Evolutionary conservation across 108 stramenopile genomes (phyloP), one percentile per base, ranked within the genome.

Genomic region (Nitzschia sp.): DNA sequence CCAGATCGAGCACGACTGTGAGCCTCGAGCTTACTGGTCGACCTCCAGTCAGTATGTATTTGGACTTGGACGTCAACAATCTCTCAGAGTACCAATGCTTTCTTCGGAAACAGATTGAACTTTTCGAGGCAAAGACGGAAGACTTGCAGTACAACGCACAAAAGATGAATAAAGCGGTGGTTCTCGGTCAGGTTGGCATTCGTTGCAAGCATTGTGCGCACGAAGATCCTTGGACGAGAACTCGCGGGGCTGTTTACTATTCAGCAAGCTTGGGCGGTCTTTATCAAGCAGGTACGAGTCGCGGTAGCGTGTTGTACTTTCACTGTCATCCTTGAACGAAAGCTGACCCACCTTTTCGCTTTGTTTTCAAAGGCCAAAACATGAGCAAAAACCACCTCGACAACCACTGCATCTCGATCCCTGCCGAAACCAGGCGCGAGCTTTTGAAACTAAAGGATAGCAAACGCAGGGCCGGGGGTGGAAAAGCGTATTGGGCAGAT

Each of bases 401-500:
- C 22, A 23, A 21, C 21, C 15, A 66, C 52, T 66, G 66, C 53
- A 34, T 6, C n/a, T 22, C 27, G 33, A 66, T 66, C 11, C 66
- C 66, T 19, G 1, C n/a, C 8, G 33, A 66, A 23, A 32, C 38
- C 0, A n/a, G 34, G 16, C 11, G 35, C 4, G 22, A 70, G 44
- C 31, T 76, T 23, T 6, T 47, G 5, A n/a, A 16, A 15, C 23
- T 44, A 5, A 30, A 60, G n/a, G 53, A 41, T 34, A 23, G 23
- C 29, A 65, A 79, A 41, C 45, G 66, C 19, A 54, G 74, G 6
- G 82, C 85, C 9, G 36, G 28, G 3, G 83, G 85, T 19, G 69
- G 87, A 47, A 89, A 89, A 62, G 67, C 76, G 22, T 89, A 85
- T 65, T 89, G 87, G 87, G 66, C 76, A 19, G 87, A 85, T 5